phyloP scores from a whole-genome alignment of 108 stramenopile species.

The Cyclotella baltica region DNA sequence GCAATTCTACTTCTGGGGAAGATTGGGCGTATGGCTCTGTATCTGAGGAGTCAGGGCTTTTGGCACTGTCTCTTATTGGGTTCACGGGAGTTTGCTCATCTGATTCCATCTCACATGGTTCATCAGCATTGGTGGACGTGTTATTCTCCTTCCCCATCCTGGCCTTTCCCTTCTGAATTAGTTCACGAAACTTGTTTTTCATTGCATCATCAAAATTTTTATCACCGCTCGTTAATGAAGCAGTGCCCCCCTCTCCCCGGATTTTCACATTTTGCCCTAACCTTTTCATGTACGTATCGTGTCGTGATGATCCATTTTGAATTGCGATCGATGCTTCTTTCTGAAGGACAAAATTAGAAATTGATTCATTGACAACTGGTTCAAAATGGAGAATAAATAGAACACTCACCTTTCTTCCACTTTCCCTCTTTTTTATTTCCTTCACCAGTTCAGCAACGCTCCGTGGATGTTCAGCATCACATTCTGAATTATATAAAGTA shows the following conservation, averaged over 20 bases:
- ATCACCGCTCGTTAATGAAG: constrained; percentile 7
- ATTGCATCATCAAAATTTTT: constrained; percentile 19
- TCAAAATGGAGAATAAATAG: background rate
- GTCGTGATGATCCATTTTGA: constrained; percentile 16
- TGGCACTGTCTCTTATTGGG: background rate
- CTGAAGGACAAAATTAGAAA: background rate
- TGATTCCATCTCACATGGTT: background rate
- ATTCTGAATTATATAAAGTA: constrained; percentile 65
- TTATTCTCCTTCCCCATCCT: constrained; percentile 9
- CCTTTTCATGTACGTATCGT: constrained; percentile 18
- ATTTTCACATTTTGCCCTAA: constrained; percentile 9
- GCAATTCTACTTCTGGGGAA: background rate
- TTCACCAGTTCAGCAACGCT: constrained; percentile 49
- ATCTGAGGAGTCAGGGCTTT: background rate
- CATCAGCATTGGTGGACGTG: background rate
- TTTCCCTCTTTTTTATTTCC: constrained; percentile 50
- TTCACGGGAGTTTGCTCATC: background rate
- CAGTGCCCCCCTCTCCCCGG: constrained; percentile 6
- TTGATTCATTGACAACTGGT: background rate
- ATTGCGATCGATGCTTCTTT: background rate
- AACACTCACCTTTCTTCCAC: constrained; percentile 24
- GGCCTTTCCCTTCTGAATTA: constrained; percentile 17
- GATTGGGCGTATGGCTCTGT: background rate
- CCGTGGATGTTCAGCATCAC: constrained; percentile 56
- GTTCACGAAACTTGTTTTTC: constrained; percentile 13